Base-by-base conservation (phyloP, 2,329 filamentous ascomycete genomes). In the Botrytis galanthina region DNA sequence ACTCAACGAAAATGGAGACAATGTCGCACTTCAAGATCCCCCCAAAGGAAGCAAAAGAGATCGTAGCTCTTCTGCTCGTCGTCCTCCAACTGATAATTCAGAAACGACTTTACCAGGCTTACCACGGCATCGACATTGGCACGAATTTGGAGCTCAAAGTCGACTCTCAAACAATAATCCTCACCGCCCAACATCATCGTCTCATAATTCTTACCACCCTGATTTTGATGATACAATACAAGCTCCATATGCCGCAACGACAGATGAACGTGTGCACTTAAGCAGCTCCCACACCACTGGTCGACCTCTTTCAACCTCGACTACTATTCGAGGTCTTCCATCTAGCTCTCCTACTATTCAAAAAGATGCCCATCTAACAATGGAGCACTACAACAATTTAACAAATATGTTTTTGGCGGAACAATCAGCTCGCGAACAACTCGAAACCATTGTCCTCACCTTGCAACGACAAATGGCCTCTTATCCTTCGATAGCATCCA, bases 371-470 rank as follows among this genome's bases (percentile, higher is more conserved):
- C 26, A 78, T 78, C 35, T 79, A 74, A 78, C 79, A 75, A 83
- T 32, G 80, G 85, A 88, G 67, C 84, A 88, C 68, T 87, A 87
- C 74, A 83, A 83, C 10, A 84, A 83, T 2, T 82, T 91, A 26
- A 79, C 86, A 42, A 83, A 84, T 26, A 83, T 90, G 72, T 83
- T 91, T 39, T 84, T 89, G 73, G 83, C 84, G 1, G 89, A 91
- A 79, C 87, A 88, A 39, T 84, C 84, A 0, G 87, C 87, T 8
- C 85, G 89, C 8, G 83, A 86, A 73, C 83, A 84, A 6, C 84
- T 91, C 7, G 89, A 91, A 79, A 81, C 83, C 2, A 85, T 90
- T 73, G 87, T 91, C 46, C 86, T 83, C 73, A 85, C 83, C 60
- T 82, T 91, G 9, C 78, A 80, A 64, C 74, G 75, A 12, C 78